These are phyloP conservation scores for Hericium erinaceus DNA, from an alignment of 768 basidiomycete genomes.

Conservation along the genomic window DNA sequence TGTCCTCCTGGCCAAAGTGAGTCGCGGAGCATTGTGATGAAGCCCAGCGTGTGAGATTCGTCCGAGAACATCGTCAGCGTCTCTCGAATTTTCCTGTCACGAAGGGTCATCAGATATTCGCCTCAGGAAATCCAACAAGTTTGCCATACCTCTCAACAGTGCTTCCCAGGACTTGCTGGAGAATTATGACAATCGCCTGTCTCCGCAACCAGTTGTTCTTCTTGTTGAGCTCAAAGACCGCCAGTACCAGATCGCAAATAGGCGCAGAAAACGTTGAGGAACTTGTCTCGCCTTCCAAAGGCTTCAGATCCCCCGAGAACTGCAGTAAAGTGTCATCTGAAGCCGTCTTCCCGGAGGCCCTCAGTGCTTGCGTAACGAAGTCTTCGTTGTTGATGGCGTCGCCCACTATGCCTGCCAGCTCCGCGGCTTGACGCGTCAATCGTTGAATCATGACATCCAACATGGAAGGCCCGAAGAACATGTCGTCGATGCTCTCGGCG, in stretches of 20 bases:
- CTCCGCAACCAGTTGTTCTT: constrained; percentile 93
- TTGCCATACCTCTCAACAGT: constrained; percentile 79
- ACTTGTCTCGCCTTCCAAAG: constrained; percentile 81
- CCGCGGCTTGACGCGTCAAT: constrained; percentile 81
- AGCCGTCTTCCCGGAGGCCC: constrained; percentile 53
- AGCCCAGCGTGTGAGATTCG: constrained; percentile 59
- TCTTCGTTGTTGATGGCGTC: constrained; percentile 78
- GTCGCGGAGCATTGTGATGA: constrained; percentile 60
- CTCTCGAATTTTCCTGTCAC: constrained; percentile 77
- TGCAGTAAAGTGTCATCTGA: constrained; percentile 65
- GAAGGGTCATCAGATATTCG: background rate
- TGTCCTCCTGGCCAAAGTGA: constrained; percentile 82
- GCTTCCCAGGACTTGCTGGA: constrained; percentile 92
- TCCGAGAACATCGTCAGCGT: constrained; percentile 54
- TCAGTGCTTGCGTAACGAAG: constrained; percentile 70
- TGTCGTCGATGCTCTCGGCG: constrained; percentile 92
- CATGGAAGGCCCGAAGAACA: constrained; percentile 95
- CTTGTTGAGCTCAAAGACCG: constrained; percentile 91
- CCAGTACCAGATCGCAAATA: constrained; percentile 88
- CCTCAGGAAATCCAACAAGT: background rate
- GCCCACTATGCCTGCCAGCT: constrained; percentile 77
- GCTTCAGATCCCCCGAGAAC: constrained; percentile 69
- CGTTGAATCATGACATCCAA: constrained; percentile 90
- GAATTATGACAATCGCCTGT: constrained; percentile 92
- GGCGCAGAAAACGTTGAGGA: constrained; percentile 86